Percentiles rank a stretch among this genome's conserved stretches.
These are phyloP conservation scores for Cryptosporidium parvum DNA, from an alignment of 169 alveolate species.

Conservation along the genomic window DNA sequence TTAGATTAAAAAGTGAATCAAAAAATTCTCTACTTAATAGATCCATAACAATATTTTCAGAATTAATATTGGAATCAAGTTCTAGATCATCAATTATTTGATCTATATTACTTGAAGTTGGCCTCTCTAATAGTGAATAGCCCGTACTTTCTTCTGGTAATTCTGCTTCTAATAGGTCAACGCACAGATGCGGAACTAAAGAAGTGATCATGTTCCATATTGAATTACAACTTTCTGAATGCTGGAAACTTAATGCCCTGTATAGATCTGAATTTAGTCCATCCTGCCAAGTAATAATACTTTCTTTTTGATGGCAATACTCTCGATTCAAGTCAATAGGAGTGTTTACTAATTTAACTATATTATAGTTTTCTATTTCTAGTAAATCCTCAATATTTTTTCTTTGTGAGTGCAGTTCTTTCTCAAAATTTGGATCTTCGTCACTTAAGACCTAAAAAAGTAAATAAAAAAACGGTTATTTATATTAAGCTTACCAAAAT, in stretches of 20 bases:
- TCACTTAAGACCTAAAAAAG: slow-evolving; percentile 49
- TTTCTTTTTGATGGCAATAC: slow-evolving; percentile 75
- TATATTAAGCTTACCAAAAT: slow-evolving; percentile 37
- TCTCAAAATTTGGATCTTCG: background rate
- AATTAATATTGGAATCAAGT: slow-evolving; percentile 40
- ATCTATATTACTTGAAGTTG: slow-evolving; percentile 27
- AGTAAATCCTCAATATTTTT: slow-evolving; percentile 24
- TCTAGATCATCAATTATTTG: slow-evolving; percentile 48
- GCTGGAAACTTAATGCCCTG: slow-evolving; percentile 79
- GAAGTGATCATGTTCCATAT: slow-evolving; percentile 65
- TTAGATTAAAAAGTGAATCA: slow-evolving; percentile 28
- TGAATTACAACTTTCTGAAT: slow-evolving; percentile 79
- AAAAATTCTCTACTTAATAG: slow-evolving; percentile 39
- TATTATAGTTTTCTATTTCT: background rate
- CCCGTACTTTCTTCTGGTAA: slow-evolving; percentile 2
- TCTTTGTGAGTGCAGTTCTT: background rate
- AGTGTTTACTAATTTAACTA: slow-evolving; percentile 47
- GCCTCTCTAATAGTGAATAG: slow-evolving; percentile 28
- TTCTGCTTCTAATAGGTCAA: slow-evolving; percentile 46
- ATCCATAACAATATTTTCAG: slow-evolving; percentile 51
- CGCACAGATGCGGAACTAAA: slow-evolving; percentile 62
- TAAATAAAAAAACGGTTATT: background rate
- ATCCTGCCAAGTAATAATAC: slow-evolving; percentile 80
- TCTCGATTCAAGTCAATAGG: slow-evolving; percentile 45
- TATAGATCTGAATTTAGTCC: slow-evolving; percentile 74